phyloP scores from a whole-genome alignment of 352 stramenopile species.

The Proteromonas lacertae region DNA sequence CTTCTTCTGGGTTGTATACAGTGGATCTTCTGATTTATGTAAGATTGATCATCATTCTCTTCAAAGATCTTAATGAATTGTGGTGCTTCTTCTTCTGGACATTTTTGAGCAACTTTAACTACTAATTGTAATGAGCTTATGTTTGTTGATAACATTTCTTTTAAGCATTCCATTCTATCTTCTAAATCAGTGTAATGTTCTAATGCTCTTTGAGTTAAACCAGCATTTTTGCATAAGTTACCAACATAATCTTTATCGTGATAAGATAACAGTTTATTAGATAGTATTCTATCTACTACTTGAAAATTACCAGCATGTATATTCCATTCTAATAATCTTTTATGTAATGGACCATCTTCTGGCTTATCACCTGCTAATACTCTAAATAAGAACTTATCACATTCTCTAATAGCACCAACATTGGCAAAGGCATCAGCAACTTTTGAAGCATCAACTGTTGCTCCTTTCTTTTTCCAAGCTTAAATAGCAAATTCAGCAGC shows the following conservation, averaged over 20 bases:
- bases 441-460: no score
- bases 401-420: no score
- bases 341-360: slow-evolving; percentile 97
- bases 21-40: no score
- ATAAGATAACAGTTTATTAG: slow-evolving; percentile 93
- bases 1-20: slow-evolving; percentile 84
- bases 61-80: no score
- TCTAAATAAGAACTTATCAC: no score
- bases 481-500: slow-evolving; percentile 90
- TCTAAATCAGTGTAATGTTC: slow-evolving; percentile 82
- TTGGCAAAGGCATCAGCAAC: no score
- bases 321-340: slow-evolving; percentile 97
- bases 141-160: no score
- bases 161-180: slow-evolving; percentile 15
- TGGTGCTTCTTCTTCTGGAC: no score
- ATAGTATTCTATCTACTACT: slow-evolving; percentile 91
- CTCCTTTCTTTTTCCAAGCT: slow-evolving; percentile 56
- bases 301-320: slow-evolving; percentile 73
- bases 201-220: slow-evolving; percentile 86
- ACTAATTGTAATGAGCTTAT: no score
- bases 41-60: no score
- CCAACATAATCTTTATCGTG: slow-evolving; percentile 88
- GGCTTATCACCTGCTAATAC: no score
- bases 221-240: slow-evolving; percentile 82
- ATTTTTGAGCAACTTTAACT: no score